Conservation (phyloP, 2,329 filamentous ascomycete genomes). For the Pseudogymnoascus verrucosus region DNA sequence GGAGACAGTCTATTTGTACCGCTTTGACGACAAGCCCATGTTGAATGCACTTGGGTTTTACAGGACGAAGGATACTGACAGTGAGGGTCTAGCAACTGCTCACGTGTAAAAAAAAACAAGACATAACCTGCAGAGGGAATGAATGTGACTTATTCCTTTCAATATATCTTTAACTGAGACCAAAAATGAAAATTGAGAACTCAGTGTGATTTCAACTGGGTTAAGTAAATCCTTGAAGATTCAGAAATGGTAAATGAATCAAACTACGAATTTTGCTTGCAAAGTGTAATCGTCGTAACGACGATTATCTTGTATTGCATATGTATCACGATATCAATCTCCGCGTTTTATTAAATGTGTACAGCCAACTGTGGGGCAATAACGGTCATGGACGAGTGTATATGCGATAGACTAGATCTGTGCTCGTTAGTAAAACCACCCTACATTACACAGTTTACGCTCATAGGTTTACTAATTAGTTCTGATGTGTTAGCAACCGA, state of each 20-base stretch:
- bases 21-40: conserved; percentile 49
- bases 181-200: not conserved
- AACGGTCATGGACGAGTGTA: not conserved
- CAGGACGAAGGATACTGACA: conserved; percentile 32
- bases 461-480: not conserved
- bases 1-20: conserved; percentile 40
- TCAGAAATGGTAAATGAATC: not conserved
- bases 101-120: not conserved
- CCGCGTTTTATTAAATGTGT: not conserved
- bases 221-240: not conserved
- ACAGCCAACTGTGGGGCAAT: not conserved
- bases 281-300: not conserved
- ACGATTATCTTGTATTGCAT: not conserved
- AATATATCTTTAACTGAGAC: not conserved
- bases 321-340: not conserved
- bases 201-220: not conserved
- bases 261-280: not conserved
- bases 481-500: not conserved
- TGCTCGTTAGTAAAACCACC: too few species aligned
- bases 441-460: not conserved
- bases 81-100: conserved; percentile 28
- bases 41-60: conserved; percentile 44
- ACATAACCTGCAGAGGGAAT: not conserved
- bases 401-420: not conserved
- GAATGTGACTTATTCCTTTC: not conserved